Conservation (phyloP, 2,329 filamentous ascomycete genomes). For the Xylariaceae sp. region DNA sequence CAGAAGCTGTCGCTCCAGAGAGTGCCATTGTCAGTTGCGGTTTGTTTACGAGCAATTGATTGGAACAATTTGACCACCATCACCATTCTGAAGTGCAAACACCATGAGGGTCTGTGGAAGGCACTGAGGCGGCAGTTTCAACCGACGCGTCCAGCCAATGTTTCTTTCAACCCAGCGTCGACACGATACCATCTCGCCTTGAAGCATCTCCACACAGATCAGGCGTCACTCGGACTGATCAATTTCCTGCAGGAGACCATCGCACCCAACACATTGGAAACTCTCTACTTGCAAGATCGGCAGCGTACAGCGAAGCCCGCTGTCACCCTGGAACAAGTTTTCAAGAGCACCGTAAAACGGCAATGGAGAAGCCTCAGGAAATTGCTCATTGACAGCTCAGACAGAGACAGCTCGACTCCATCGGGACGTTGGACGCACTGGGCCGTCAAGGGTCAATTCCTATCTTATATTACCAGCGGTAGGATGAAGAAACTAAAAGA, state of each 20-base stretch:
- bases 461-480: slow-evolving; percentile 70
- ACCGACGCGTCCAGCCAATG: slow-evolving; percentile 35
- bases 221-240: slow-evolving; percentile 62
- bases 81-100: slow-evolving; percentile 67
- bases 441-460: slow-evolving; percentile 63
- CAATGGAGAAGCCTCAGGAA: slow-evolving; percentile 67
- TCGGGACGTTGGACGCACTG: slow-evolving; percentile 57
- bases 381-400: slow-evolving; percentile 66
- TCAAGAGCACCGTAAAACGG: slow-evolving; percentile 61
- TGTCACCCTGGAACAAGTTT: slow-evolving; percentile 65
- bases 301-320: slow-evolving; percentile 42
- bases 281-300: slow-evolving; percentile 68
- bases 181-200: slow-evolving; percentile 59
- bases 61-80: slow-evolving; percentile 67
- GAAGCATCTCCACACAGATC: slow-evolving; percentile 71
- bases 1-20: slow-evolving; percentile 70
- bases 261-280: slow-evolving; percentile 73
- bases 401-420: slow-evolving; percentile 39
- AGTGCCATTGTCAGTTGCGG: slow-evolving; percentile 63
- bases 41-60: slow-evolving; percentile 66
- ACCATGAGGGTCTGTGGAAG: slow-evolving; percentile 71
- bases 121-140: slow-evolving; percentile 58
- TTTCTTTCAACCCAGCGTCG: slow-evolving; percentile 31
- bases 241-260: slow-evolving; percentile 71
- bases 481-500: slow-evolving; percentile 67